Percentiles rank a stretch among this genome's conserved stretches.
phyloP scores from a whole-genome alignment of 345 rosid species.

The Eucalyptus curtisii region DNA sequence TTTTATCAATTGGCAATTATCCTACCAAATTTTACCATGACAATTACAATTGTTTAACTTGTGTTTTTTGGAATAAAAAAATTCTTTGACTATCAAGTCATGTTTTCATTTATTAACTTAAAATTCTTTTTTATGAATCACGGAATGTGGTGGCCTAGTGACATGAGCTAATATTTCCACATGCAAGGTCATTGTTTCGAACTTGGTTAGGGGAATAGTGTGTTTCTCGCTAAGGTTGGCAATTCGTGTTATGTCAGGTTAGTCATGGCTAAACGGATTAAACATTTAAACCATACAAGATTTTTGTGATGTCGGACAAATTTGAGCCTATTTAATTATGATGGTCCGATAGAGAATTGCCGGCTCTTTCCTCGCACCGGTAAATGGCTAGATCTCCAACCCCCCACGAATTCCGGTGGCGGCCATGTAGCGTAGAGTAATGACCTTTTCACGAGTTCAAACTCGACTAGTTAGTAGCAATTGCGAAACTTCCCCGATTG shows the following conservation, averaged over 20 bases:
- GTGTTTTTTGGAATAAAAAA: neutral
- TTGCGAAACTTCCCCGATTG: neutral
- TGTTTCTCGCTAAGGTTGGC: neutral
- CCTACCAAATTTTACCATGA: neutral
- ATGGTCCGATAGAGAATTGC: neutral
- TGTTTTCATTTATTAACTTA: neutral
- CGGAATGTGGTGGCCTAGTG: neutral
- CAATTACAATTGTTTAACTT: neutral
- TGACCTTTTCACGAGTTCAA: neutral
- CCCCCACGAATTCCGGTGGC: neutral
- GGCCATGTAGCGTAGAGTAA: neutral
- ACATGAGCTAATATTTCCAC: neutral
- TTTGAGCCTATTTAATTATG: neutral
- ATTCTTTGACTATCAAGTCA: neutral
- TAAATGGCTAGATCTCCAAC: neutral
- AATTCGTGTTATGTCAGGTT: neutral
- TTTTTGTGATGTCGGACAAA: neutral
- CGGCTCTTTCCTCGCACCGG: neutral
- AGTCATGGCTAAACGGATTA: neutral
- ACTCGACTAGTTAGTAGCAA: neutral
- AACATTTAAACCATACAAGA: neutral
- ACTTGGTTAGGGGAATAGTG: neutral
- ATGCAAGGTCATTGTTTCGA: neutral
- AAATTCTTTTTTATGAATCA: neutral
- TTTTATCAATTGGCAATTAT: neutral